phyloP scores from a whole-genome alignment of 169 alveolate species.

The Plasmodium gonderi region DNA sequence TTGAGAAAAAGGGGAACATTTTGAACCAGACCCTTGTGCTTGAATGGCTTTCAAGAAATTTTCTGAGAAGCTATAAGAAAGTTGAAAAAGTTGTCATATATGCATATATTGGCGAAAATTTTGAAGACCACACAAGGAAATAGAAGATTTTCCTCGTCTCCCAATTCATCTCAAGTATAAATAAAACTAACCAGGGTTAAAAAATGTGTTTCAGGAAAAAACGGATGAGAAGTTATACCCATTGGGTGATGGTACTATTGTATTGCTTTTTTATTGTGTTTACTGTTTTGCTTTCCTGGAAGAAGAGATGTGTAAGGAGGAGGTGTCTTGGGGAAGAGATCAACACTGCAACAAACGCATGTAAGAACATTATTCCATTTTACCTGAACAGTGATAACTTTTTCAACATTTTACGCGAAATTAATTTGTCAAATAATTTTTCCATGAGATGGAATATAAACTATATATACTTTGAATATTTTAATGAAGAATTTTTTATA shows the following conservation, averaged over 20 bases:
- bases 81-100: too few relatives aligned
- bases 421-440: not conserved
- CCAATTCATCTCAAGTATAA: too few relatives aligned
- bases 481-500: not conserved
- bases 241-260: not conserved
- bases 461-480: conserved; percentile 30
- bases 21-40: too few relatives aligned
- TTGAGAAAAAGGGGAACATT: too few relatives aligned
- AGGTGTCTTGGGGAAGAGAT: not conserved
- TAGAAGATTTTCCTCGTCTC: too few relatives aligned
- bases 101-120: too few relatives aligned
- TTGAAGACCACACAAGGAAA: too few relatives aligned
- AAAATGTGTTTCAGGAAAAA: not conserved
- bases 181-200: too few relatives aligned
- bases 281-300: not conserved
- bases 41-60: too few relatives aligned
- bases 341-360: not conserved
- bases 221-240: not conserved
- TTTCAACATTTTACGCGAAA: conserved; percentile 4
- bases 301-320: not conserved
- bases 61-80: too few relatives aligned
- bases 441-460: conserved; percentile 22
- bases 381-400: conserved; percentile 26
- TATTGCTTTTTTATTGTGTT: not conserved
- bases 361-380: conserved; percentile 18